A percentile compares a stretch with the other conserved stretches of the same genome.
These are phyloP conservation scores for Logfia minima DNA, from an alignment of 129 eudicot species.

Conservation along the genomic window DNA sequence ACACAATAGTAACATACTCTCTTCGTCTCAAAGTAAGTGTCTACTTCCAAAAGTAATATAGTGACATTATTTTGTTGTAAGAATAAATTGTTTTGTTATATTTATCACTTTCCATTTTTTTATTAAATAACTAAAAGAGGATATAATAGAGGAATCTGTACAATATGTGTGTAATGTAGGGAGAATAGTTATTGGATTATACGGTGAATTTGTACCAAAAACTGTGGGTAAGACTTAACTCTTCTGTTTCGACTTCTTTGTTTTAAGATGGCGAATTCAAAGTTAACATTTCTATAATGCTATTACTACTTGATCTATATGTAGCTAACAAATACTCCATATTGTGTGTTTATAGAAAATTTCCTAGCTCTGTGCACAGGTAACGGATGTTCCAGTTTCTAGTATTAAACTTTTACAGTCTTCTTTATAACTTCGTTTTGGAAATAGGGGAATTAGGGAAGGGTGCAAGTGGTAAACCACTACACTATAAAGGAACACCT, in stretches of 20 bases:
- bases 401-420: neutral
- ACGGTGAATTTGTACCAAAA: constrained; percentile 85
- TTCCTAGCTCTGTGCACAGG: constrained; percentile 97
- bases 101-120: too few relatives aligned
- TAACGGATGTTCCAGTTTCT: constrained; percentile 27
- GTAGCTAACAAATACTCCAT: neutral
- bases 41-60: too few relatives aligned
- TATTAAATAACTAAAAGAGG: too few relatives aligned
- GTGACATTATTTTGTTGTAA: too few relatives aligned
- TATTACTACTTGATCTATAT: neutral
- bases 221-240: constrained; percentile 61
- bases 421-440: constrained; percentile 19
- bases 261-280: neutral
- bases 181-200: constrained; percentile 80
- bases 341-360: constrained; percentile 59
- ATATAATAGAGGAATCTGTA: too few relatives aligned
- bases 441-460: constrained; percentile 78
- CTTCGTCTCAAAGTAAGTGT: too few relatives aligned
- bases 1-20: too few relatives aligned
- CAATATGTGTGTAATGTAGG: constrained; percentile 50
- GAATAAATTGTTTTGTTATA: too few relatives aligned
- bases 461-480: constrained; percentile 62
- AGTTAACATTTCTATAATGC: neutral
- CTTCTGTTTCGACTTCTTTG: constrained; percentile 14
- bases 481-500: constrained; percentile 80